Evolutionary conservation across 495 filamentous ascomycete species (phyloP).

Genomic region (Penicillium lagena): DNA sequence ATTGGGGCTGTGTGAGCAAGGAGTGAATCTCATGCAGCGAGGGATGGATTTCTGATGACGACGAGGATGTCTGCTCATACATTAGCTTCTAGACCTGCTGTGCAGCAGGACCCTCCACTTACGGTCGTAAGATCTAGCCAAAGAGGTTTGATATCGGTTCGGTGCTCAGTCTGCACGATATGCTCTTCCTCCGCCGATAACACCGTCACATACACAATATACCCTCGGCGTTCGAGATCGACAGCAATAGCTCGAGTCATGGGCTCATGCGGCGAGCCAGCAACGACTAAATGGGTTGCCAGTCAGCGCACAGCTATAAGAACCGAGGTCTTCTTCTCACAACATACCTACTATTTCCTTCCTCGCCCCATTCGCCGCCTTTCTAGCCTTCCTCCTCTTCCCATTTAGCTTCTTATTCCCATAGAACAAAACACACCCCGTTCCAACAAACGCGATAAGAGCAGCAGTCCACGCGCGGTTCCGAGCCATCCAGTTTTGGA

Average conservation of each 20-base stretch:
- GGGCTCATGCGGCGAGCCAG: conserved; percentile 74
- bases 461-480: conserved; percentile 67
- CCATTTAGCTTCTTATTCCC: conserved; percentile 51
- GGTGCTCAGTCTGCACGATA: conserved; percentile 63
- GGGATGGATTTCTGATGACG: conserved; percentile 45
- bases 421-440: conserved; percentile 59
- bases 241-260: conserved; percentile 72
- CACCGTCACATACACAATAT: conserved; percentile 86
- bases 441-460: conserved; percentile 61
- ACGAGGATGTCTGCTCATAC: conserved; percentile 38
- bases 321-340: background rate
- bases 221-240: conserved; percentile 86
- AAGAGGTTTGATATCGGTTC: conserved; percentile 74
- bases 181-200: conserved; percentile 75
- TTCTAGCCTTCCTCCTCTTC: conserved; percentile 66
- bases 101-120: conserved; percentile 2
- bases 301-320: conserved; percentile 7
- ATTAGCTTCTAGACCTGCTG: too few relatives aligned
- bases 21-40: conserved; percentile 46
- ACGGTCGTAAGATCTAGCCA: conserved; percentile 70
- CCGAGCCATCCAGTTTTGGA: conserved; percentile 56
- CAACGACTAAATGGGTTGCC: conserved; percentile 49
- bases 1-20: conserved; percentile 65
- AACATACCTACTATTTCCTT: conserved; percentile 71
- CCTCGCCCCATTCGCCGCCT: conserved; percentile 75